Base-by-base conservation (phyloP, 305 asterid species). In the Solanum chacoense region DNA sequence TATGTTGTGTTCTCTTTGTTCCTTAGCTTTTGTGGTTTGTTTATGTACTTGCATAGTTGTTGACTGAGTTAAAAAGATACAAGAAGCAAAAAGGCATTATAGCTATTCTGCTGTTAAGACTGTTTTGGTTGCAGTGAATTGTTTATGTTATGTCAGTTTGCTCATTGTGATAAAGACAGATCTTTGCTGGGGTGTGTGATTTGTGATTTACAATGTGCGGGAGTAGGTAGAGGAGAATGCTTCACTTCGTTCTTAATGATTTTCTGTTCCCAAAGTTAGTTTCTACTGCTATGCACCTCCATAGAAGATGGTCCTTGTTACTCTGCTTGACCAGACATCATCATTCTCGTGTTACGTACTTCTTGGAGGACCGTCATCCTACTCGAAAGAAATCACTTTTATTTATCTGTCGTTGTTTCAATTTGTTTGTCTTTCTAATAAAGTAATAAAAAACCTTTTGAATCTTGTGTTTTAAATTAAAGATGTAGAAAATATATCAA, bases 61-160 rank as follows among this genome's bases (percentile, higher is more conserved):
- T 84, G 90, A 84, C 36, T 36, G 87, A 75, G 36, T 89, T 78
- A 18, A 75, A 80, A 42, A 67, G 87, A 3, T 24, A 85, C 72
- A 90, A 90, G 86, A 84, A 88, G 90, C 90, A 69, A 90, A 90
- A 89, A 88, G 88, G 89, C 50, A 65, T 89, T 59, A 86, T 63
- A 29, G 89, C 85, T 88, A 76, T 11, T 20, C 42, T 74, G 90
- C 84, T 90, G 90, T 90, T 90, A 91, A 37, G 92, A 88, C 94
- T 93, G 94, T 92, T 91, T 95, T 91, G 91, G 93, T 92, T 94
- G 96, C 94, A 91, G 90, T 75, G 92, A 90, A 92, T 91, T 93
- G 92, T 88, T 92, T 92, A 93, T 93, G 93, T 84, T 92, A 88
- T 92, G 95, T 93, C 96, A 91, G 93, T 91, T 69, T 85, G 89